A percentile compares a stretch with the other conserved stretches of the same genome.
phyloP scores from a whole-genome alignment of 495 filamentous ascomycete genomes.

The Echria macrotheca region DNA sequence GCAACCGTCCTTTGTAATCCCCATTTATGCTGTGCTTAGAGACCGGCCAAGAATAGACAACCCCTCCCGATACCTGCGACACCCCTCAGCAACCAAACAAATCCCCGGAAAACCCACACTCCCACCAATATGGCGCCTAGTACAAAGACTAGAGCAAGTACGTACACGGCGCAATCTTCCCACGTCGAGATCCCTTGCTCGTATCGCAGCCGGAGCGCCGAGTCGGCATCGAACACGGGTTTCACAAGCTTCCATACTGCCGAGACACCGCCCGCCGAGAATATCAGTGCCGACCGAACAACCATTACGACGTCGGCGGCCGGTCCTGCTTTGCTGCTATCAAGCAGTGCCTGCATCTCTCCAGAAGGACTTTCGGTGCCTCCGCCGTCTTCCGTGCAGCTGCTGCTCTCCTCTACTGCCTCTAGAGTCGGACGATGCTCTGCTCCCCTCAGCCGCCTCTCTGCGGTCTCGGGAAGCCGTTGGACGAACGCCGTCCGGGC shows the following conservation, averaged over 20 bases:
- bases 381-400: constrained; percentile 10
- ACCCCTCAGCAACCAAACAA: constrained; percentile 11
- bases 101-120: constrained; percentile 17
- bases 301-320: neutral
- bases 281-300: constrained; percentile 3
- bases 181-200: constrained; percentile 13
- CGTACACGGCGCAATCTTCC: constrained; percentile 19
- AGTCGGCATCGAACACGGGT: constrained; percentile 26
- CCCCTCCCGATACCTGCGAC: constrained; percentile 9
- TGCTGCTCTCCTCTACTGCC: neutral
- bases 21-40: no score
- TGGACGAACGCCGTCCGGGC: constrained; percentile 22
- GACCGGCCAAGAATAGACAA: constrained; percentile 15
- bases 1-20: neutral
- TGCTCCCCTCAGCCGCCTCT: neutral
- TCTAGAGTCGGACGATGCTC: neutral
- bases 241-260: constrained; percentile 24
- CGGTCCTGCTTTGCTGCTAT: no score
- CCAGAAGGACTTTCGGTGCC: constrained; percentile 16
- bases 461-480: neutral
- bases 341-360: no score
- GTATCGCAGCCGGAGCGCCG: constrained; percentile 22
- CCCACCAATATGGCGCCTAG: constrained; percentile 10
- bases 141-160: constrained; percentile 21
- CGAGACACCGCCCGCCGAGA: constrained; percentile 11